Conservation (phyloP, 371 early-diverging fungal genomes). For the Batkoa obscura region DNA sequence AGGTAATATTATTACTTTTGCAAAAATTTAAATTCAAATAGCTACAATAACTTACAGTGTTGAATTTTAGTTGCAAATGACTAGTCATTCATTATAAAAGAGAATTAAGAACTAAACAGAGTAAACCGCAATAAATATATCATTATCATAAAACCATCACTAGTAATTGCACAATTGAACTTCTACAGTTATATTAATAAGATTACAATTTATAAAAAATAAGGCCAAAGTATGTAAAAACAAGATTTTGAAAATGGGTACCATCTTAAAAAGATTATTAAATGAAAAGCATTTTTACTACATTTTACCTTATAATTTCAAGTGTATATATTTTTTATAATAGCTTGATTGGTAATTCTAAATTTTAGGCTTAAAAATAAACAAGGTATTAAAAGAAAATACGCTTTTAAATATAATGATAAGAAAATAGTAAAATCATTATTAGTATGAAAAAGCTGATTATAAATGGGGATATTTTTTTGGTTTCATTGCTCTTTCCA, state of each 20-base stretch:
- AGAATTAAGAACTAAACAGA: not conserved
- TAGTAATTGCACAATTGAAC: too few relatives aligned
- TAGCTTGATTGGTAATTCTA: too few relatives aligned
- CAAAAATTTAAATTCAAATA: not conserved
- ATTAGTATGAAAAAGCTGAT: too few relatives aligned
- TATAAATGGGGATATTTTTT: too few relatives aligned
- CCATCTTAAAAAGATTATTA: not conserved
- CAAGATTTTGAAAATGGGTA: not conserved
- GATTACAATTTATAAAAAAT: not conserved
- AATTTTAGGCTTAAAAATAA: too few relatives aligned
- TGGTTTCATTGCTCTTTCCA: too few relatives aligned
- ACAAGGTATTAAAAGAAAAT: too few relatives aligned
- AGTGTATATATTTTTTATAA: too few relatives aligned
- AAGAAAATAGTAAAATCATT: too few relatives aligned
- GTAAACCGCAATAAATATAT: not conserved
- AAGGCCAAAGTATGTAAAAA: not conserved
- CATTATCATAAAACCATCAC: not conserved
- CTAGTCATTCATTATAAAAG: not conserved
- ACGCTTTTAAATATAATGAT: too few relatives aligned
- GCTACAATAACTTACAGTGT: not conserved
- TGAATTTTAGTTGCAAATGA: not conserved
- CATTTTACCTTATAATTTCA: too few relatives aligned
- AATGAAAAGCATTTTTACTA: too few relatives aligned
- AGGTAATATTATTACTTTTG: not conserved
- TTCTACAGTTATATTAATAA: not conserved